Percentiles rank a stretch among this genome's conserved stretches.
These are phyloP conservation scores for Phragmites australis DNA, from an alignment of 176 grass and related monocot species.

Conservation along the genomic window DNA sequence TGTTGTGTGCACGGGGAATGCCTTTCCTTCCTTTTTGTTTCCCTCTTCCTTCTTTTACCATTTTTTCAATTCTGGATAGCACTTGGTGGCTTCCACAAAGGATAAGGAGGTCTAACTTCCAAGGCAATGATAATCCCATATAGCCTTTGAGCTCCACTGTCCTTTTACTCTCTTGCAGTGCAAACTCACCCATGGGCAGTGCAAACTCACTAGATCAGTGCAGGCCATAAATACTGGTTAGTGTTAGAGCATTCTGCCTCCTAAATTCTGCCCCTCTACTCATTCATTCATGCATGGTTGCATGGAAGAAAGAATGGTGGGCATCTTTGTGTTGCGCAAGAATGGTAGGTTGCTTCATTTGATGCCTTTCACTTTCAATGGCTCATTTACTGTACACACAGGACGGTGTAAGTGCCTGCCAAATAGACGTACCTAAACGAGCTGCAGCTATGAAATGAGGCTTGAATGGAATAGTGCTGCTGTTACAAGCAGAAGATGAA, in stretches of 20 bases:
- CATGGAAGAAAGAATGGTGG: neutral
- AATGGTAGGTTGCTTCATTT: conserved; percentile 65
- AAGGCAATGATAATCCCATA: conserved; percentile 59
- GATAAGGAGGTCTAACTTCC: conserved; percentile 33
- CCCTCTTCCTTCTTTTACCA: neutral
- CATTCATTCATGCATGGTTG: conserved; percentile 30
- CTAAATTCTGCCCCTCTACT: conserved; percentile 13
- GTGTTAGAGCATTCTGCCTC: conserved; percentile 44
- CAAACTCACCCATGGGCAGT: neutral
- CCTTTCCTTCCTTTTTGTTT: conserved; percentile 1
- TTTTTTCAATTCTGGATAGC: conserved; percentile 36
- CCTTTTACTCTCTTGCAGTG: conserved; percentile 34
- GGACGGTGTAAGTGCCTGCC: conserved; percentile 25
- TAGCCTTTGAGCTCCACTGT: conserved; percentile 55
- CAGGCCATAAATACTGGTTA: conserved; percentile 55
- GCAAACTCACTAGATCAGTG: conserved; percentile 23
- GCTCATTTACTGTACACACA: conserved; percentile 43
- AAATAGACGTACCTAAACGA: conserved; percentile 30
- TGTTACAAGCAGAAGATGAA: conserved; percentile 2
- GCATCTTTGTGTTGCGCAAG: conserved; percentile 17
- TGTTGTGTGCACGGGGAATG: conserved; percentile 15
- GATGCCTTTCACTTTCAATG: conserved; percentile 68
- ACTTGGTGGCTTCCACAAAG: conserved; percentile 56
- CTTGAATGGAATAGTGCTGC: conserved; percentile 23
- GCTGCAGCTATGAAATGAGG: conserved; percentile 15